These are phyloP conservation scores for Salix purpurea DNA, from an alignment of 345 rosid genomes.

Conservation along the genomic window DNA sequence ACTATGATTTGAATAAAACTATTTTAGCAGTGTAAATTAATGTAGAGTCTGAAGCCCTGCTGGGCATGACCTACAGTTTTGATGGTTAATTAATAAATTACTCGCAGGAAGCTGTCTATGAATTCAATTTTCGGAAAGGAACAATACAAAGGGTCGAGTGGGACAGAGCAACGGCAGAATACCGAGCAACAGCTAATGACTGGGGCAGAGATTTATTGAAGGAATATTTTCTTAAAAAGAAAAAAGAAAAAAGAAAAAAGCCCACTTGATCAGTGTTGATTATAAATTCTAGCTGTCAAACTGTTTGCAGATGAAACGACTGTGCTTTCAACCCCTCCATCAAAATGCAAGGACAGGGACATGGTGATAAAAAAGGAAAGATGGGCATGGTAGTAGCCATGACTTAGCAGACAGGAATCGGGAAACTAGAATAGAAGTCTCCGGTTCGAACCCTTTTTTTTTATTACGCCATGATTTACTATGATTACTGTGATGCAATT, in stretches of 20 bases:
- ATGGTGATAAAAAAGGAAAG: no score
- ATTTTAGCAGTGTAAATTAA: not conserved
- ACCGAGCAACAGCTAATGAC: slow-evolving; percentile 5
- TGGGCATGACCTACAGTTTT: slow-evolving; percentile 21
- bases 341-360: no score
- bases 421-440: no score
- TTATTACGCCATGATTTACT: no score
- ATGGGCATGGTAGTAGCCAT: no score
- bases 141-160: not conserved
- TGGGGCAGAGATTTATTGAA: slow-evolving; percentile 2
- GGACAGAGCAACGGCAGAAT: slow-evolving; percentile 43
- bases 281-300: no score
- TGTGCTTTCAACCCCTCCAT: no score
- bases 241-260: not conserved
- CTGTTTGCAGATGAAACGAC: no score
- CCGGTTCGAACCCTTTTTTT: no score
- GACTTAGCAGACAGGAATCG: no score
- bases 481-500: no score
- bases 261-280: not conserved
- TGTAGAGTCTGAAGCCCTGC: slow-evolving; percentile 2
- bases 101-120: slow-evolving; percentile 19
- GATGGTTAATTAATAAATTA: slow-evolving; percentile 5
- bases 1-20: not conserved
- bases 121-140: slow-evolving; percentile 12
- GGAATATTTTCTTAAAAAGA: not conserved